phyloP scores from a whole-genome alignment of 371 early-diverging fungal species.

The Polyrhizophydium stewartii region DNA sequence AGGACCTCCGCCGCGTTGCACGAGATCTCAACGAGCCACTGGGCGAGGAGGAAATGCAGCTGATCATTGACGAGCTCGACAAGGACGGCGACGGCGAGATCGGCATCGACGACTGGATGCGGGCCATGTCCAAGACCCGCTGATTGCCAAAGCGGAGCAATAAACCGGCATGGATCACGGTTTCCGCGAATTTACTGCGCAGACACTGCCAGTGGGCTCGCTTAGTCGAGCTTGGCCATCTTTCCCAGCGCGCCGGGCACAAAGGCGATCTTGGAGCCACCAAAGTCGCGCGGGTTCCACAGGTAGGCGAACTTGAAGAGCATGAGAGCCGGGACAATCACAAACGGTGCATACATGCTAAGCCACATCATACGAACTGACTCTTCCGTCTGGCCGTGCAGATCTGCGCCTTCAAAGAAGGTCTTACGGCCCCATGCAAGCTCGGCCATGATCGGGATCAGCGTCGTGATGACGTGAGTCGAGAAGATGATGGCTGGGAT shows the following conservation, averaged over 20 bases:
- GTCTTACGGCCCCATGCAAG: not conserved
- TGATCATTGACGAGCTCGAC: not conserved
- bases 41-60: not conserved
- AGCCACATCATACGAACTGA: not conserved
- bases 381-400: no score
- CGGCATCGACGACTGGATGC: not conserved
- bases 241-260: no score
- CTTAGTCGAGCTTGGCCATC: no score
- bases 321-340: not conserved
- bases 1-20: not conserved
- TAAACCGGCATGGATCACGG: no score
- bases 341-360: not conserved
- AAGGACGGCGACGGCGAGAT: conserved; percentile 2
- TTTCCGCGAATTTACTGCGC: no score
- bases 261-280: no score
- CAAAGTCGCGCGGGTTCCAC: no score
- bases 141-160: no score
- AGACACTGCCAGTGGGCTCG: no score
- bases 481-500: not conserved
- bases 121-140: not conserved
- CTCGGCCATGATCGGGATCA: not conserved
- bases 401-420: not conserved
- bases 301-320: no score
- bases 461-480: not conserved
- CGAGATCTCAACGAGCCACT: not conserved